These are phyloP conservation scores for Hygrophorus russula DNA, from an alignment of 768 basidiomycete genomes.

Conservation along the genomic window DNA sequence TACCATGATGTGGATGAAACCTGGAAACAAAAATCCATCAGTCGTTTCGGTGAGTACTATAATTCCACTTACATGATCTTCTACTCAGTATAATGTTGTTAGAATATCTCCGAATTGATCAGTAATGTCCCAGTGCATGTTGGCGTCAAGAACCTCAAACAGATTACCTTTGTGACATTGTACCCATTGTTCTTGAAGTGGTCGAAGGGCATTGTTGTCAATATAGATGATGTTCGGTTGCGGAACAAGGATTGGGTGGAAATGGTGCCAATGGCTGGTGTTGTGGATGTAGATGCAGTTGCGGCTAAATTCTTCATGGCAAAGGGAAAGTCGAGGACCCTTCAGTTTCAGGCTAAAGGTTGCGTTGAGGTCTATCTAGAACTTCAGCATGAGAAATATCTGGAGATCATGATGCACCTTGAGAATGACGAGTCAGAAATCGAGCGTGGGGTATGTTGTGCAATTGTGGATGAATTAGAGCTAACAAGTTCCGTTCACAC, in stretches of 20 bases:
- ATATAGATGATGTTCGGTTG: not conserved
- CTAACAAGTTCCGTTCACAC: too few species aligned
- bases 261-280: not conserved
- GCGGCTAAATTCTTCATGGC: not conserved
- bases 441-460: too few species aligned
- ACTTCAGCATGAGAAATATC: too few species aligned
- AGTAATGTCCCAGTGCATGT: slow-evolving; percentile 1
- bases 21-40: not conserved
- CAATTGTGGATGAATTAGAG: too few species aligned
- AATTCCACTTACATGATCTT: not conserved
- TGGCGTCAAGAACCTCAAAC: not conserved
- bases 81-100: not conserved
- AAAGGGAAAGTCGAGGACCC: too few species aligned
- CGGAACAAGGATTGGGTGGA: not conserved
- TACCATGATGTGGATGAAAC: not conserved
- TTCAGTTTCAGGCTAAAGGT: too few species aligned
- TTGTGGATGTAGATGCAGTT: not conserved
- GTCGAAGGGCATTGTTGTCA: not conserved
- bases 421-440: too few species aligned
- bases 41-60: not conserved
- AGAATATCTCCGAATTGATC: not conserved
- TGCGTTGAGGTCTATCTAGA: too few species aligned
- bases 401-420: too few species aligned
- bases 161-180: not conserved
- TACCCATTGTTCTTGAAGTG: slow-evolving; percentile 2